These are phyloP conservation scores for Claviceps pazoutovae DNA, from an alignment of 2,329 filamentous ascomycete genomes.

Conservation along the genomic window DNA sequence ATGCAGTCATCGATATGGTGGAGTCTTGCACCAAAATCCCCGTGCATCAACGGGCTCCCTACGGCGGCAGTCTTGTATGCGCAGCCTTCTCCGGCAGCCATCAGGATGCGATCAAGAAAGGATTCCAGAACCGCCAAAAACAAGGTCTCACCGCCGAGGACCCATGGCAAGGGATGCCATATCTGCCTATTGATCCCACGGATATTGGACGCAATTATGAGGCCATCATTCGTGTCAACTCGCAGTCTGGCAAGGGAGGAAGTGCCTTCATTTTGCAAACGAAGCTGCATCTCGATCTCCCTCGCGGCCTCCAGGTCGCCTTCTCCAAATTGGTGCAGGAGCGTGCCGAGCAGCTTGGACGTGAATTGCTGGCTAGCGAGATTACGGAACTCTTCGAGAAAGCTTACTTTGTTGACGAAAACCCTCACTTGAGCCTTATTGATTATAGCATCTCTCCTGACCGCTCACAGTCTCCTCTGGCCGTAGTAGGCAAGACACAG, in stretches of 20 bases:
- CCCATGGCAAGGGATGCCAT: conserved; percentile 65
- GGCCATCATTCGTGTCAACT: conserved; percentile 95
- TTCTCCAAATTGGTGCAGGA: conserved; percentile 81
- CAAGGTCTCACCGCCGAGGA: conserved; percentile 46
- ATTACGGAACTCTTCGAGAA: conserved; percentile 80
- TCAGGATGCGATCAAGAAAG: conserved; percentile 94
- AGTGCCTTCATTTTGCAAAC: conserved; percentile 88
- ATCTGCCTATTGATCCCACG: conserved; percentile 81
- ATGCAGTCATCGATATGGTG: conserved; percentile 72
- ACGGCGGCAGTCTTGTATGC: conserved; percentile 25
- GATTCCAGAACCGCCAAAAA: conserved; percentile 57
- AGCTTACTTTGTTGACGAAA: conserved; percentile 71
- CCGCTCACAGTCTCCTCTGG: conserved; percentile 60
- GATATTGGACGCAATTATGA: conserved; percentile 97
- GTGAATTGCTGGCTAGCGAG: conserved; percentile 72
- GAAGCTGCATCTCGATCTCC: conserved; percentile 80
- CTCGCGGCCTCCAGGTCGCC: conserved; percentile 79
- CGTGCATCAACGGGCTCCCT: not conserved
- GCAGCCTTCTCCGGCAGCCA: conserved; percentile 86
- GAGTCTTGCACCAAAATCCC: conserved; percentile 77
- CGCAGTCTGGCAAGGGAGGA: conserved; percentile 87
- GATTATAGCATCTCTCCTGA: conserved; percentile 88
- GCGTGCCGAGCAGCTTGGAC: conserved; percentile 63
- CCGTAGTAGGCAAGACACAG: conserved; percentile 54
- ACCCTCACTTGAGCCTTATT: conserved; percentile 72